Evolutionary conservation across 768 basidiomycete species (phyloP).

Genomic region (Tremella mesenterica): DNA sequence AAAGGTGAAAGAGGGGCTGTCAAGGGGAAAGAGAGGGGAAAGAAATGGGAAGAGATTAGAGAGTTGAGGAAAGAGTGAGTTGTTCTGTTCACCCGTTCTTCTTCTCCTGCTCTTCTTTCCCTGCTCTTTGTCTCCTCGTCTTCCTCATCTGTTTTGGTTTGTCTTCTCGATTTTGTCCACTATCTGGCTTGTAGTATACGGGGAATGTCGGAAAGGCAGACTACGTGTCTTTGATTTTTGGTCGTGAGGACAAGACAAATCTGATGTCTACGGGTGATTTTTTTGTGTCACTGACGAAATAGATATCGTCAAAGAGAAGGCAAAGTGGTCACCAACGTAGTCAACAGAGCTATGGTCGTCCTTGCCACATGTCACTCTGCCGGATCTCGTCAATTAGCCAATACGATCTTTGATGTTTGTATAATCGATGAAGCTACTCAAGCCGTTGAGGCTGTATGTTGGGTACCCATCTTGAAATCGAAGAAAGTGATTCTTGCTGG

Average conservation of each 20-base stretch:
- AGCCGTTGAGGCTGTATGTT: slow-evolving; percentile 90
- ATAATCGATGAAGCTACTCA: slow-evolving; percentile 98
- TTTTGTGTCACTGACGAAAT: background rate
- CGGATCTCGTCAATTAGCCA: slow-evolving; percentile 69
- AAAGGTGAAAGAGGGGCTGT: slow-evolving; percentile 46
- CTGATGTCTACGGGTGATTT: too few species aligned
- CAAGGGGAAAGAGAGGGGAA: slow-evolving; percentile 56
- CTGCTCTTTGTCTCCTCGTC: too few species aligned
- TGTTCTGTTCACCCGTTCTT: too few species aligned
- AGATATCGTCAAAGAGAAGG: slow-evolving; percentile 86
- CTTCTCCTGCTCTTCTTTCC: too few species aligned
- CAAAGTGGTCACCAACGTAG: slow-evolving; percentile 69
- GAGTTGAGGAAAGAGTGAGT: slow-evolving; percentile 76
- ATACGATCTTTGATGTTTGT: slow-evolving; percentile 76
- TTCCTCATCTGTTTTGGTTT: too few species aligned
- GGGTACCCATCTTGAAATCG: slow-evolving; percentile 89
- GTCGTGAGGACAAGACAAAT: background rate
- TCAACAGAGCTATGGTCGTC: slow-evolving; percentile 72
- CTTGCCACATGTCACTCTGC: slow-evolving; percentile 91
- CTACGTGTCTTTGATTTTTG: background rate
- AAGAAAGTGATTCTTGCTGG: slow-evolving; percentile 85
- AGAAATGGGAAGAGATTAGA: slow-evolving; percentile 43
- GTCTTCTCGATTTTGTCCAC: too few species aligned
- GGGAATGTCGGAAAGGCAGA: too few species aligned
- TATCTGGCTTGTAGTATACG: too few species aligned